phyloP scores from a whole-genome alignment of 352 stramenopile genomes.

The Lagenidium sp. region DNA sequence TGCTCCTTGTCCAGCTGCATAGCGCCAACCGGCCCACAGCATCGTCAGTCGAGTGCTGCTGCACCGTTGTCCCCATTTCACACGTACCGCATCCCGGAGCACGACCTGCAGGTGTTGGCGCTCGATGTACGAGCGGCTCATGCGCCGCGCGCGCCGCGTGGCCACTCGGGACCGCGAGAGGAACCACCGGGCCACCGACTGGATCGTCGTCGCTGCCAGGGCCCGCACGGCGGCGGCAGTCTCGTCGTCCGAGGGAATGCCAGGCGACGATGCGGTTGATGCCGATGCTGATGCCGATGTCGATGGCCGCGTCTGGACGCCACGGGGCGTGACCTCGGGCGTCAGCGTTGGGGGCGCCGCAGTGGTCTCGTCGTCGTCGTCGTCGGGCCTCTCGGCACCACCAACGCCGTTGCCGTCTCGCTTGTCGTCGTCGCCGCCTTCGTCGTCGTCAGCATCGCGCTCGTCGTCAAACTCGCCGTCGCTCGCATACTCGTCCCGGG shows the following conservation, averaged over 20 bases:
- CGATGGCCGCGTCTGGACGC: no score
- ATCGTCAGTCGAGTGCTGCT: neutral
- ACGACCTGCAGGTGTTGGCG: constrained; percentile 36
- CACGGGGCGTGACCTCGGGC: no score
- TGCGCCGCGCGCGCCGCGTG: constrained; percentile 16
- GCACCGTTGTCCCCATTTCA: neutral
- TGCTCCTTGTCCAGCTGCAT: constrained; percentile 26
- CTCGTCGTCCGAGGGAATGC: neutral
- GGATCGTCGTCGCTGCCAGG: constrained; percentile 25
- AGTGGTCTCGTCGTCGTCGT: no score
- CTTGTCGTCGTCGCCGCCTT: constrained; percentile 1
- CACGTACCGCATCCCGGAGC: constrained; percentile 33
- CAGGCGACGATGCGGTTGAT: neutral
- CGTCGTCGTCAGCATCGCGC: neutral
- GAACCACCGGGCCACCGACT: constrained; percentile 22
- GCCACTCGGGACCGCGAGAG: constrained; percentile 13
- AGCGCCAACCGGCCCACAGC: neutral
- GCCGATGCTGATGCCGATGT: no score
- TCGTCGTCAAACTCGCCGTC: neutral
- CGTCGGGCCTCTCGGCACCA: no score
- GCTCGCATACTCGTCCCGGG: neutral
- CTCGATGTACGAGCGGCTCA: constrained; percentile 62
- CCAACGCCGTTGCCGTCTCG: no score
- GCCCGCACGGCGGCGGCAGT: neutral
- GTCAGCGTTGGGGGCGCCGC: no score